These are phyloP conservation scores for Claviceps citrina DNA, from an alignment of 2,329 filamentous ascomycete genomes.

Conservation along the genomic window DNA sequence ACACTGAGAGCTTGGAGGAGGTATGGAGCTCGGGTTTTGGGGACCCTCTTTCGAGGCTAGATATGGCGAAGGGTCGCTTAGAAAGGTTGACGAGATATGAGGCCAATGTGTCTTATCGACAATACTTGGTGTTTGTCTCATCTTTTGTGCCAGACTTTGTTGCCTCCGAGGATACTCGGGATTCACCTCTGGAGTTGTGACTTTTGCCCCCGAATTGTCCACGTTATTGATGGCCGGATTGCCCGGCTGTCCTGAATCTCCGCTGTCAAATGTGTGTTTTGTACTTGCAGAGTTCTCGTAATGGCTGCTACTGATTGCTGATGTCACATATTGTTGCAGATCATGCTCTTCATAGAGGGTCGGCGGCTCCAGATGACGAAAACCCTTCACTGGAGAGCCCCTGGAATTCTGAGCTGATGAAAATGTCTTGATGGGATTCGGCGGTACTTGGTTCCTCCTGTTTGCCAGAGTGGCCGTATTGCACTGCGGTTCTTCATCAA, in stretches of 20 bases:
- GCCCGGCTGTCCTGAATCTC: not conserved
- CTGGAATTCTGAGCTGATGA: conserved; percentile 6
- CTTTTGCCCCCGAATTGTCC: conserved; percentile 10
- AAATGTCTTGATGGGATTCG: conserved; percentile 1
- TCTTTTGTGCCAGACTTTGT: conserved; percentile 10
- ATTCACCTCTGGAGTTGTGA: conserved; percentile 9
- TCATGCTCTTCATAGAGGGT: not conserved
- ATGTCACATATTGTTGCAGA: not conserved
- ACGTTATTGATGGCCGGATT: conserved; percentile 11
- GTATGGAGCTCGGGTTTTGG: not conserved
- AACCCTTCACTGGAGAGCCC: not conserved
- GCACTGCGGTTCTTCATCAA: not conserved
- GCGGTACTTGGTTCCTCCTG: conserved; percentile 2
- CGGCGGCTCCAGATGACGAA: not conserved
- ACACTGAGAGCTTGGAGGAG: conserved; percentile 16
- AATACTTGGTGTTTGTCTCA: conserved; percentile 17
- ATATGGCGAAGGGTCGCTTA: not conserved
- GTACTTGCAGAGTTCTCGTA: not conserved
- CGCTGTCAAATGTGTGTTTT: not conserved
- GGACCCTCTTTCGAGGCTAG: not conserved
- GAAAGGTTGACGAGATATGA: not conserved
- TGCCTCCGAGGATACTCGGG: conserved; percentile 8
- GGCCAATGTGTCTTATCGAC: conserved; percentile 9
- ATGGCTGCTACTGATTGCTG: not conserved
- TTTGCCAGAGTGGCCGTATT: conserved; percentile 1